phyloP scores from a whole-genome alignment of 202 grass and related monocot genomes.

The Elaeis oleifera region DNA sequence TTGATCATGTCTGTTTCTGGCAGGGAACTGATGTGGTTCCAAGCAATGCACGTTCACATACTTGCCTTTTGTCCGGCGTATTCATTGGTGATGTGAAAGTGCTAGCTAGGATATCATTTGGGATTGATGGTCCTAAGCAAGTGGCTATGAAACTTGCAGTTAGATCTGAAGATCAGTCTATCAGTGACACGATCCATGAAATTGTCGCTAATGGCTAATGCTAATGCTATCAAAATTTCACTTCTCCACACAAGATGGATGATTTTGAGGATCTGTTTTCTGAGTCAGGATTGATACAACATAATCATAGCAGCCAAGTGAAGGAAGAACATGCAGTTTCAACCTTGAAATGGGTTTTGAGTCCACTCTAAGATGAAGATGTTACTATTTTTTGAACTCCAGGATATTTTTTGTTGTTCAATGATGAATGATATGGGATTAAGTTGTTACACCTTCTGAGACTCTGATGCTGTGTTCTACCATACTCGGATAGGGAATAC shows the following conservation, averaged over 20 bases:
- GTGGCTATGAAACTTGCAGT: slow-evolving; percentile 98
- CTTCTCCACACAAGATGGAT: not conserved
- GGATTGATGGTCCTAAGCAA: slow-evolving; percentile 86
- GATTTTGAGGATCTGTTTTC: not conserved
- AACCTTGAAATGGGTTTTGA: too few species aligned
- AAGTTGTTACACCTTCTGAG: too few species aligned
- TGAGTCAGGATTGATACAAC: too few species aligned
- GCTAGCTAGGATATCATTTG: slow-evolving; percentile 76
- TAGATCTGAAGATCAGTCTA: slow-evolving; percentile 69
- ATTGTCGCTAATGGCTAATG: slow-evolving; percentile 83
- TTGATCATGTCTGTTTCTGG: slow-evolving; percentile 6
- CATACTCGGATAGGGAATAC: too few species aligned
- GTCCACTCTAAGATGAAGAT: too few species aligned
- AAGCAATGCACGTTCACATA: slow-evolving; percentile 92
- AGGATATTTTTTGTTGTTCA: too few species aligned
- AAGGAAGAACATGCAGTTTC: too few species aligned
- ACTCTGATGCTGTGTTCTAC: too few species aligned
- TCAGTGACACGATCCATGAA: slow-evolving; percentile 90
- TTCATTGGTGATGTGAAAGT: slow-evolving; percentile 80
- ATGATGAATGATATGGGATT: too few species aligned
- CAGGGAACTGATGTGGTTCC: slow-evolving; percentile 84
- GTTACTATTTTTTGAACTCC: too few species aligned
- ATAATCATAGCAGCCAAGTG: too few species aligned
- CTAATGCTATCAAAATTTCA: not conserved
- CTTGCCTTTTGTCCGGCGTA: slow-evolving; percentile 77